Evolutionary conservation across 2,329 filamentous ascomycete species (phyloP).

Genomic region (Penicillium italicum): DNA sequence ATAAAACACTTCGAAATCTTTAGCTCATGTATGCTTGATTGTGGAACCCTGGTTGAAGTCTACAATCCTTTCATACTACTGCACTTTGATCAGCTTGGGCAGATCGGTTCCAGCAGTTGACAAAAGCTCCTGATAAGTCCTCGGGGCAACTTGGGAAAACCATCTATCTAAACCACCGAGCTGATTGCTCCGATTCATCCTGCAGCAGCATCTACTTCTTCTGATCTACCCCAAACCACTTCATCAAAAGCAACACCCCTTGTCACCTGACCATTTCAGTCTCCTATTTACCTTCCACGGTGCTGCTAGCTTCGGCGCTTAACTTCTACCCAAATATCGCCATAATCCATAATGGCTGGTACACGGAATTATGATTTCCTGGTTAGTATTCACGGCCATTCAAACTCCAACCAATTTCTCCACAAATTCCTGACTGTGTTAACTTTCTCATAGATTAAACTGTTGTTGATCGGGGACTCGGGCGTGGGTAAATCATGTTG

Average conservation of each 20-base stretch:
- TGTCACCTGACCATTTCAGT: neutral
- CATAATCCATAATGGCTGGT: slow-evolving; percentile 67
- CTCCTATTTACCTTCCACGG: neutral
- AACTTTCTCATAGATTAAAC: slow-evolving; percentile 69
- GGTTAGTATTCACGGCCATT: slow-evolving; percentile 54
- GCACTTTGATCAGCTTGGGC: neutral
- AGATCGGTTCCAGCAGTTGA: neutral
- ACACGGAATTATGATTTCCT: slow-evolving; percentile 99
- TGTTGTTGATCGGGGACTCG: slow-evolving; percentile 93
- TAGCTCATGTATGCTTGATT: neutral
- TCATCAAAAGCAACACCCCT: neutral
- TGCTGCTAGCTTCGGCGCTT: slow-evolving; percentile 1
- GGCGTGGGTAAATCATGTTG: slow-evolving; percentile 97
- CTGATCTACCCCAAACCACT: neutral
- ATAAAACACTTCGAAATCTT: neutral
- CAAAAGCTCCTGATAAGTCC: slow-evolving; percentile 3
- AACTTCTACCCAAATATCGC: slow-evolving; percentile 7
- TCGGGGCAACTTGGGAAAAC: neutral
- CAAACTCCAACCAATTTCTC: neutral
- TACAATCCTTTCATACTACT: neutral
- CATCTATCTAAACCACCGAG: slow-evolving; percentile 3
- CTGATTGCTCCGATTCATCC: slow-evolving; percentile 1
- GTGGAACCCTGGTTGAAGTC: neutral
- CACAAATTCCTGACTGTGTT: neutral
- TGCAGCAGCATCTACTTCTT: neutral